A percentile compares a stretch with the other conserved stretches of the same genome.
Evolutionary conservation across 2,329 filamentous ascomycete species (phyloP).

Genomic region (Neurospora crassa): DNA sequence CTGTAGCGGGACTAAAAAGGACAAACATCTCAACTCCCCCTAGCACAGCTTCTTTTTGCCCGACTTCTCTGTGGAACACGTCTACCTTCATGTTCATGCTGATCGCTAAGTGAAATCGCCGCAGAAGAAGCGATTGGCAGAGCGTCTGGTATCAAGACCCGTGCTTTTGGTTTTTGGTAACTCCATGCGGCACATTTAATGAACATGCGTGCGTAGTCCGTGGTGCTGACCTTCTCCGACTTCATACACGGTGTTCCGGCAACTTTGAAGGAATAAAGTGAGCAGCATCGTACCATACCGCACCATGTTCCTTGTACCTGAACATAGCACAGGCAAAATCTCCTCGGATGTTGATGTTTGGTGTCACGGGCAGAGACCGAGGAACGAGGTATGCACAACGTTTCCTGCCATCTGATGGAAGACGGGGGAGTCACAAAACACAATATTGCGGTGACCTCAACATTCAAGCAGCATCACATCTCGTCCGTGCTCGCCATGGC

Average conservation of each 20-base stretch:
- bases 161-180: background rate
- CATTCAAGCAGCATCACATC: background rate
- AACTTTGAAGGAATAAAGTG: background rate
- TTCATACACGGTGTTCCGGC: background rate
- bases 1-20: slow-evolving; percentile 55
- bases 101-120: background rate
- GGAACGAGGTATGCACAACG: background rate
- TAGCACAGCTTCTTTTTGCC: background rate
- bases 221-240: background rate
- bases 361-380: background rate
- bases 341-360: background rate
- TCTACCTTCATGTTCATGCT: background rate
- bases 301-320: background rate
- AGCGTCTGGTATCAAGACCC: background rate
- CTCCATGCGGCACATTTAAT: background rate
- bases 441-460: background rate
- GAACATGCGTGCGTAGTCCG: background rate
- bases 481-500: background rate
- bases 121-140: background rate
- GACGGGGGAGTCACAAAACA: background rate
- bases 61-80: background rate
- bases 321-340: background rate
- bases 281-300: background rate
- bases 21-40: slow-evolving; percentile 38
- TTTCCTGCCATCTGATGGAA: background rate